phyloP scores from a whole-genome alignment of 495 filamentous ascomycete species.

The Podospora anserina region DNA sequence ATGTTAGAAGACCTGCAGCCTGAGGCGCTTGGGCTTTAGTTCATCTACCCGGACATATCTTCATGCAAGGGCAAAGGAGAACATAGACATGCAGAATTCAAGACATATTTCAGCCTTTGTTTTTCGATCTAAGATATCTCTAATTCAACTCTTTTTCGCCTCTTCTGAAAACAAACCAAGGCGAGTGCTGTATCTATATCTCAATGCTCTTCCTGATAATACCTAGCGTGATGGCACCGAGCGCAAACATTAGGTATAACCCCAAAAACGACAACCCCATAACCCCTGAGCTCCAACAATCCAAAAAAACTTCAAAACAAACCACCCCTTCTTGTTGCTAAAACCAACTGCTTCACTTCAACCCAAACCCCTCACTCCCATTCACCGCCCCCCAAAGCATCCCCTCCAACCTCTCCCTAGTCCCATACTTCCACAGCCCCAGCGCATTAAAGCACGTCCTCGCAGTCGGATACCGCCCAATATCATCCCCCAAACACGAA shows the following conservation, averaged over 20 bases:
- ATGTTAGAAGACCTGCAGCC: background rate
- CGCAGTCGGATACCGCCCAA: conserved; percentile 73
- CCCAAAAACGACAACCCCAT: background rate
- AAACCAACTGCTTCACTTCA: conserved; percentile 56
- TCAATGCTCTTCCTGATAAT: background rate
- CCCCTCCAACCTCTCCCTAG: conserved; percentile 60
- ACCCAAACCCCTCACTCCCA: conserved; percentile 91
- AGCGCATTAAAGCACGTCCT: conserved; percentile 91
- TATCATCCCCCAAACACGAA: conserved; percentile 71
- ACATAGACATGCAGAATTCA: background rate
- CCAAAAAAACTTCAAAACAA: conserved; percentile 1
- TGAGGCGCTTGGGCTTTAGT: background rate
- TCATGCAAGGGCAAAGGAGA: background rate
- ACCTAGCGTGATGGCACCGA: background rate
- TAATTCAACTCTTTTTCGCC: background rate
- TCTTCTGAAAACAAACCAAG: background rate
- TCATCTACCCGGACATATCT: background rate
- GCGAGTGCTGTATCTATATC: background rate
- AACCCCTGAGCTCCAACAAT: conserved; percentile 3
- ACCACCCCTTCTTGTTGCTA: background rate
- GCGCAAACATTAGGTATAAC: background rate
- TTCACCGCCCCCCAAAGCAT: conserved; percentile 82
- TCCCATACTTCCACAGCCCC: conserved; percentile 68
- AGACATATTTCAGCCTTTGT: background rate
- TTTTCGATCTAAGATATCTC: background rate